Base-by-base conservation (phyloP, 192 early-diverging fungal genomes). In the Obelidium mucronatum region DNA sequence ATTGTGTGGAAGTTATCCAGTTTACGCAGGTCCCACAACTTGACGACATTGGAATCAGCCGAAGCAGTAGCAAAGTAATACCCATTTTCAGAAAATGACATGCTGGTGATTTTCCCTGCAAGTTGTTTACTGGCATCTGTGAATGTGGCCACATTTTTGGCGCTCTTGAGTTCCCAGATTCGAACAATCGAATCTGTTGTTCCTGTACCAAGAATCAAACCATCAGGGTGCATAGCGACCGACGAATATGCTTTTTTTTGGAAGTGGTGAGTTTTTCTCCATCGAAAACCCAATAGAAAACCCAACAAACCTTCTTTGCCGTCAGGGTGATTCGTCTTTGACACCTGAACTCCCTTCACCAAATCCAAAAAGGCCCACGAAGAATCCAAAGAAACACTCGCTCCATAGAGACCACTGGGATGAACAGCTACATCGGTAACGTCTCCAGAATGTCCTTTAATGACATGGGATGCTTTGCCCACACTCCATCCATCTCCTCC, bases 11-110 rank as follows among this genome's bases (percentile, higher is more conserved):
- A 82, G 66, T 88, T 84, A 54, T 85, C 85, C 42, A 96, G 85
- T 52, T 96, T 99, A 73, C 97, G 89, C 64, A 99, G 86, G 86
- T 99, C 96, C 97, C 97, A 99, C 59, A 97, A 79, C 62, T 90
- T 91, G 3, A 96, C 94, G 26, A 90, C 73, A 22, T 52, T 70
- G n/a, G 88, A 82, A 42, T 89, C 89, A 64, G 90, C 88, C 0
- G 90, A 86, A 31, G 86, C 85, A 24, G 96, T 92, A 15, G 93
- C 95, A 75, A 99, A 88, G 75, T 93, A 86, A 80, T 97, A 98
- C 40, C 97, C 97, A 80, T 97, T 97, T 68, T 97, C 96, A 56
- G 92, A 92, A 77, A 99, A 97, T 17, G 92, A 81, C 76, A 99
- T 79, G 26, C 91, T 87, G 52, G 84, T 89, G 73, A 95, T 84